Evolutionary conservation across 768 basidiomycete genomes (phyloP), one percentile per base, ranked within the genome.

Genomic region (Russula emetica): DNA sequence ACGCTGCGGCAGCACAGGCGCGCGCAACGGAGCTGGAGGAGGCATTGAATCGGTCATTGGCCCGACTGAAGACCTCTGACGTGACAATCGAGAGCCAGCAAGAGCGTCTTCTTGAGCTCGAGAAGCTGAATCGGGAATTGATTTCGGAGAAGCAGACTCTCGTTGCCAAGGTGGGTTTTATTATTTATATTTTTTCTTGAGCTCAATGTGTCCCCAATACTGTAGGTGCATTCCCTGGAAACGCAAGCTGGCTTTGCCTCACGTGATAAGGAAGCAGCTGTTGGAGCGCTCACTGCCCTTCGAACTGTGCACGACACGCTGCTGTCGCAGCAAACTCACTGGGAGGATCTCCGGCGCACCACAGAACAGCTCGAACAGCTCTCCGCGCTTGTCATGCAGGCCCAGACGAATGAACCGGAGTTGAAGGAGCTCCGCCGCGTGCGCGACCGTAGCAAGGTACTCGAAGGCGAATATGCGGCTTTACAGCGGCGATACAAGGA

Each of bases 401-500:
- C 81, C 5, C 83, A 85, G 69, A 79, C 78, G 13, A 87, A 88
- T 66, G 84, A 82, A 67, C 87, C 87, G 54, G 92, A 93, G 69
- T 69, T 90, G 54, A 81, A 83, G 69, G 89, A 92, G 53, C 80
- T 92, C 49, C 78, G 84, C 59, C 83, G 82, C 60, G 78, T 76
- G 59, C 83, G 83, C 63, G 89, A 92, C 47, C 78, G 76, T 59
- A 74, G 72, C 68, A 79, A 77, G 62, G 75, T 78, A 11, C 75
- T 92, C 6, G 91, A 93, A 73, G 80, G 79, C 49, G 90, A 94
- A 62, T 79, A 86, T 68, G 71, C 78, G 6, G 76, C 81, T 14
- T 76, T 92, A 38, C 88, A 90, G 72, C 90, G 86, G 67, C 88
- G 87, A 22, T 75, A 80, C 71, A 88, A 85, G 68, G 91, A 94